Evolutionary conservation across 2,329 filamentous ascomycete species (phyloP).

Genomic region (Trichoderma atrobrunneum): DNA sequence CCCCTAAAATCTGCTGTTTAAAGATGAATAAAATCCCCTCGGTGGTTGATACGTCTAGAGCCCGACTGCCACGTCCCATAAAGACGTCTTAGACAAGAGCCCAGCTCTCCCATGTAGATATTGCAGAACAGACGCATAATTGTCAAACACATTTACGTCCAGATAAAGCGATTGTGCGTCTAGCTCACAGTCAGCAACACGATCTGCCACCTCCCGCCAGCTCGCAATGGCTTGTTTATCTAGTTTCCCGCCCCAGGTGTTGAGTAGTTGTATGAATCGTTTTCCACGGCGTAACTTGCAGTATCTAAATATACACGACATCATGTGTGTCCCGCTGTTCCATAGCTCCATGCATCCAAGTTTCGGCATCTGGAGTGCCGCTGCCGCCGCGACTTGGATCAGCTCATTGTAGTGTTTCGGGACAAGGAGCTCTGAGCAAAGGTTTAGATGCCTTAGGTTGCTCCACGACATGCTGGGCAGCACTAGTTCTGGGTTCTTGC

Average conservation of each 20-base stretch:
- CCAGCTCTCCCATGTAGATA: background rate
- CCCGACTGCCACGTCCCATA: background rate
- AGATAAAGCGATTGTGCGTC: background rate
- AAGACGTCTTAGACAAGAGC: background rate
- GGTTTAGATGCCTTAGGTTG: background rate
- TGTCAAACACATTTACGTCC: background rate
- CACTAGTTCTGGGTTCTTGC: background rate
- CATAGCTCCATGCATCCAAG: background rate
- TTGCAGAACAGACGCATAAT: background rate
- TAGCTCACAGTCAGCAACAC: background rate
- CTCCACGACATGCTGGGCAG: background rate
- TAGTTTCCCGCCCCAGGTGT: background rate
- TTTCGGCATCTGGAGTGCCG: background rate
- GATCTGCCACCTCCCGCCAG: background rate
- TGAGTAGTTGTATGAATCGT: background rate
- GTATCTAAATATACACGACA: background rate
- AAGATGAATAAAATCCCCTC: too few species aligned
- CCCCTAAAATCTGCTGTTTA: too few species aligned
- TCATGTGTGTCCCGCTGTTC: background rate
- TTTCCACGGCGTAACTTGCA: background rate
- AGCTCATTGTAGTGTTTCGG: background rate
- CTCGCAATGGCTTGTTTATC: background rate
- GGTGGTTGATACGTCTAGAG: background rate
- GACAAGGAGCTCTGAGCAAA: background rate
- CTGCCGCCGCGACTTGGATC: background rate